These are phyloP conservation scores for Syzygium malaccense DNA, from an alignment of 441 rosid species.

Conservation along the genomic window DNA sequence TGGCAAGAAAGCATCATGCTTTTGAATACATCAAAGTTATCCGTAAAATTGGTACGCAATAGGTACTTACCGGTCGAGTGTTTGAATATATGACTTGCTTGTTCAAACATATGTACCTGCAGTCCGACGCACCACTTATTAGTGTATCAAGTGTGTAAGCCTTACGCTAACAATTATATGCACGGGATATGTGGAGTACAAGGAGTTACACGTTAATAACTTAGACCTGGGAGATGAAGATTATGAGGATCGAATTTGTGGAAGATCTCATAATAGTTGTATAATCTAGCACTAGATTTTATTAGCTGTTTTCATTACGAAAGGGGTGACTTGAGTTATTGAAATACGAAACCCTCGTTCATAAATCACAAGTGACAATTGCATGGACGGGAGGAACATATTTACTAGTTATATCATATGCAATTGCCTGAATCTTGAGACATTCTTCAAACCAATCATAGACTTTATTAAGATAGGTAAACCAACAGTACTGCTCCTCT, in stretches of 20 bases:
- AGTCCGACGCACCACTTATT: background rate
- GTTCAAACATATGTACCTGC: background rate
- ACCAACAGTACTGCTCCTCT: background rate
- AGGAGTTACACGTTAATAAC: background rate
- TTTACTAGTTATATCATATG: background rate
- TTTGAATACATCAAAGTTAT: background rate
- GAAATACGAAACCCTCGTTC: background rate
- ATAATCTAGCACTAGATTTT: background rate
- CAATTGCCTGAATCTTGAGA: background rate
- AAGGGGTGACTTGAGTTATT: background rate
- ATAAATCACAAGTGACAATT: background rate
- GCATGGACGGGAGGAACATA: background rate
- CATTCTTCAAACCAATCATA: background rate
- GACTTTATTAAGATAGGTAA: background rate
- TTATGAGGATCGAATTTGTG: background rate
- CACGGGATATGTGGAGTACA: background rate
- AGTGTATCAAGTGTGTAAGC: background rate
- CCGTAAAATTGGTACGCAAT: background rate
- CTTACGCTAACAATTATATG: background rate
- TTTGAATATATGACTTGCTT: background rate
- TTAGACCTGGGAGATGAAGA: background rate
- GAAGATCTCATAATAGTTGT: background rate
- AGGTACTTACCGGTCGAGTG: background rate
- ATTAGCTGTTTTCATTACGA: background rate
- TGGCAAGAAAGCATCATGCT: background rate